These are phyloP conservation scores for Rhynchosporium agropyri DNA, from an alignment of 2,329 filamentous ascomycete species.

Conservation along the genomic window DNA sequence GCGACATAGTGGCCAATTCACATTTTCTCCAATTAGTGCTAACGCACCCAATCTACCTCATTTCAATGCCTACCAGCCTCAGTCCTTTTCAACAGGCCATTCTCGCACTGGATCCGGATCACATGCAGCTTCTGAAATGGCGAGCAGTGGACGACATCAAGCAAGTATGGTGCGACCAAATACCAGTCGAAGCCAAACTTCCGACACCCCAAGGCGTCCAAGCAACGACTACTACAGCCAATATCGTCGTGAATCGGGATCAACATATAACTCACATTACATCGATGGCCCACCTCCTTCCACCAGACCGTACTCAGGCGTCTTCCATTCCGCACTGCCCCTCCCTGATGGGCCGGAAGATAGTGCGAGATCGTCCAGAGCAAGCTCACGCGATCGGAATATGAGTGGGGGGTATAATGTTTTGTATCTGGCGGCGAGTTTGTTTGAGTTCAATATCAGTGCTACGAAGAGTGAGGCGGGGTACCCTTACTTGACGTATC, in stretches of 20 bases:
- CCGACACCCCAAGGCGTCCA: conserved; percentile 51
- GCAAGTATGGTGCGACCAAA: conserved; percentile 50
- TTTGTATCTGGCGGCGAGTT: conserved; percentile 86
- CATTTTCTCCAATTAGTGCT: conserved; percentile 56
- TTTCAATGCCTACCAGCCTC: conserved; percentile 55
- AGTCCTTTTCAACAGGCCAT: conserved; percentile 52
- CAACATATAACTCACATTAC: conserved; percentile 55
- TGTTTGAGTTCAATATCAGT: conserved; percentile 97
- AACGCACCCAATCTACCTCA: conserved; percentile 53
- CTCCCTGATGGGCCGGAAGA: conserved; percentile 68
- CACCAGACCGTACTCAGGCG: conserved; percentile 64
- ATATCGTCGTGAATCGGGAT: conserved; percentile 56
- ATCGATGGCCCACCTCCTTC: conserved; percentile 37
- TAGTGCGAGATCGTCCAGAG: conserved; percentile 57
- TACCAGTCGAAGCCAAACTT: conserved; percentile 63
- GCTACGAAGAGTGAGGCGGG: conserved; percentile 89
- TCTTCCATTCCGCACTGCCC: conserved; percentile 88
- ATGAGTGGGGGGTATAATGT: conserved; percentile 65
- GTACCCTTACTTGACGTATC: conserved; percentile 94
- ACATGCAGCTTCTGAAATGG: conserved; percentile 57
- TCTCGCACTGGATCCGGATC: conserved; percentile 60
- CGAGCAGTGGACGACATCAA: conserved; percentile 48
- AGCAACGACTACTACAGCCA: conserved; percentile 52
- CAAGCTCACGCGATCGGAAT: conserved; percentile 60
- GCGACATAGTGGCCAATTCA: conserved; percentile 68